Evolutionary conservation across 2,329 filamentous ascomycete species (phyloP).

Genomic region (Allantophomopsis lycopodina): DNA sequence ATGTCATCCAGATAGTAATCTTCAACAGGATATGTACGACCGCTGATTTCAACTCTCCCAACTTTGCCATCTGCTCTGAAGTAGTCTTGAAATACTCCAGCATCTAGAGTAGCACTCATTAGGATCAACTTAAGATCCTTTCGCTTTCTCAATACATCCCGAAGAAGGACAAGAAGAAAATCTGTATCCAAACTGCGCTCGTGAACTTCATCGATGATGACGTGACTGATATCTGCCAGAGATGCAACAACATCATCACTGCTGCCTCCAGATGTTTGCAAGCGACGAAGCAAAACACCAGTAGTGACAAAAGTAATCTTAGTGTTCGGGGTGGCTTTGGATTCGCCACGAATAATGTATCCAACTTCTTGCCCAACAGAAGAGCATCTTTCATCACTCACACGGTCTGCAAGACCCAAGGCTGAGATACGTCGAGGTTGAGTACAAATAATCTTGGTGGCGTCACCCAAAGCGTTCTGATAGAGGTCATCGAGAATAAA

Average conservation of each 20-base stretch:
- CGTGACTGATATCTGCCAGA: conserved; percentile 80
- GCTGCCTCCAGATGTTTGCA: conserved; percentile 80
- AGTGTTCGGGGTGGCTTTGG: conserved; percentile 57
- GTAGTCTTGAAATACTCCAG: conserved; percentile 71
- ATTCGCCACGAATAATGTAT: conserved; percentile 85
- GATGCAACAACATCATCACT: conserved; percentile 70
- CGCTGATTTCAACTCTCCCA: conserved; percentile 73
- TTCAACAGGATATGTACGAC: conserved; percentile 77
- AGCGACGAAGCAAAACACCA: conserved; percentile 74
- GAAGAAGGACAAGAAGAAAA: conserved; percentile 76
- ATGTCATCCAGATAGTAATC: conserved; percentile 88
- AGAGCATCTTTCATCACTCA: conserved; percentile 80
- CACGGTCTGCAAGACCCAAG: conserved; percentile 82
- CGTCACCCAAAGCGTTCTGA: conserved; percentile 55
- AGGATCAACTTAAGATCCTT: conserved; percentile 79
- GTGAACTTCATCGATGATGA: conserved; percentile 94
- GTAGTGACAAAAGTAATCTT: conserved; percentile 95
- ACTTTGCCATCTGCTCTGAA: conserved; percentile 62
- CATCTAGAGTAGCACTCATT: conserved; percentile 94
- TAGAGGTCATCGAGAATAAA: conserved; percentile 92
- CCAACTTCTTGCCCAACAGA: conserved; percentile 78
- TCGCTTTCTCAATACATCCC: conserved; percentile 62
- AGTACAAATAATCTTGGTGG: conserved; percentile 86
- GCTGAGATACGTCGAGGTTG: conserved; percentile 92
- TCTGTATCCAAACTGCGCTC: conserved; percentile 92